A percentile compares a stretch with the other conserved stretches of the same genome.
Evolutionary conservation across 1,284 basidiomycete species (phyloP).

Genomic region (Puccinia brachypodii): DNA sequence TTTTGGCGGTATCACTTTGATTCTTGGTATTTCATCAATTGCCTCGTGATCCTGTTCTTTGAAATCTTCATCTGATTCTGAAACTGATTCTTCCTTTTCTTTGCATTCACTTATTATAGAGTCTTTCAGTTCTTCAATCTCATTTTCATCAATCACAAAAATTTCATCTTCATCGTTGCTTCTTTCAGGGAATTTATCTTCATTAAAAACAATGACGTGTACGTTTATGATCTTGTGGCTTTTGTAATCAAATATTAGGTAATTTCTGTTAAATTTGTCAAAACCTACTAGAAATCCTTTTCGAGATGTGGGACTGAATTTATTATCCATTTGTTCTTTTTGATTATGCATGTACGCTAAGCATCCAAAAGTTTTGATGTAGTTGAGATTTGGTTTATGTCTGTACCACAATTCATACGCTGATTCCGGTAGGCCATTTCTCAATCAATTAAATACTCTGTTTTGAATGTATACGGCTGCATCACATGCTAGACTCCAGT

Average conservation of each 20-base stretch:
- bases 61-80: too few species aligned
- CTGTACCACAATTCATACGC: background rate
- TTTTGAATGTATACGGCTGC: too few species aligned
- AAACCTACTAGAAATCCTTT: background rate
- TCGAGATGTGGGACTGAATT: background rate
- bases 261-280: background rate
- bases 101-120: too few species aligned
- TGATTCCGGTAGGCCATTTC: background rate
- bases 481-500: background rate
- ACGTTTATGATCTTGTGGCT: background rate
- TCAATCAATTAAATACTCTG: background rate
- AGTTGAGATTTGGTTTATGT: too few species aligned
- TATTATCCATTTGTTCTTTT: background rate
- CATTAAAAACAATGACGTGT: background rate
- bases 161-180: too few species aligned
- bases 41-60: too few species aligned
- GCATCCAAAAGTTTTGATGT: background rate
- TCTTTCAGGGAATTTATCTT: background rate
- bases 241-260: background rate
- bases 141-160: too few species aligned
- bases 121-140: too few species aligned
- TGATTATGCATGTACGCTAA: background rate
- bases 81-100: too few species aligned
- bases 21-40: too few species aligned
- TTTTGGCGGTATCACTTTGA: too few species aligned